phyloP scores from a whole-genome alignment of 2,329 filamentous ascomycete species.

The Emmonsiellopsis sp. region DNA sequence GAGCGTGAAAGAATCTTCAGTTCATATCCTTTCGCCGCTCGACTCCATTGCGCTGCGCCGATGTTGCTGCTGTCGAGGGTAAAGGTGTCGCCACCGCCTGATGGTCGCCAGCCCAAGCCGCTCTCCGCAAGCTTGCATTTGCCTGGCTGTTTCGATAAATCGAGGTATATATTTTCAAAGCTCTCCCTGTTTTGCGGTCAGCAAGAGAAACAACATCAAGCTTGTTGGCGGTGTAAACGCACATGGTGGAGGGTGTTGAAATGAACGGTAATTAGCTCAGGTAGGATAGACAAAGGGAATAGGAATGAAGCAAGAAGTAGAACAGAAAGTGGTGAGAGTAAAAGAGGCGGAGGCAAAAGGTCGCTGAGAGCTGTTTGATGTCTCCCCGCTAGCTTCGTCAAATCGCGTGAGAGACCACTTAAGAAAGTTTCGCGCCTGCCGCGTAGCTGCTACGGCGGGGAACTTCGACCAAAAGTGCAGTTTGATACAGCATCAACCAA shows the following conservation, averaged over 20 bases:
- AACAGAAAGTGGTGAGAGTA: not conserved
- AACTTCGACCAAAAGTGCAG: not conserved
- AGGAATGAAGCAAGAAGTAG: not conserved
- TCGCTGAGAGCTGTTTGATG: not conserved
- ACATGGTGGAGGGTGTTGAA: constrained; percentile 7
- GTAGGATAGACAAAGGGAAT: not conserved
- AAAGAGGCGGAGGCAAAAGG: not conserved
- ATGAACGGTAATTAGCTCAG: not conserved
- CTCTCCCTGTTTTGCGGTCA: constrained; percentile 54
- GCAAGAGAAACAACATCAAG: not conserved
- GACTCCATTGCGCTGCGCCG: constrained; percentile 83
- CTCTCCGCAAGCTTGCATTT: constrained; percentile 93
- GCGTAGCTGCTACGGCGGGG: not conserved
- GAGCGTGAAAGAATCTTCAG: constrained; percentile 81
- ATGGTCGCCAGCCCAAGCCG: constrained; percentile 91
- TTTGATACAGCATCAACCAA: not conserved
- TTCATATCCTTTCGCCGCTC: constrained; percentile 84
- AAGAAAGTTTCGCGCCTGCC: not conserved
- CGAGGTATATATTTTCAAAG: constrained; percentile 94
- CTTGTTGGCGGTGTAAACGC: not conserved
- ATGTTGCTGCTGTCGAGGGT: constrained; percentile 85
- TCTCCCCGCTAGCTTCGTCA: not conserved
- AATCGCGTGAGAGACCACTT: constrained; percentile 2
- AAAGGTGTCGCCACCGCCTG: constrained; percentile 79
- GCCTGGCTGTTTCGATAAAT: constrained; percentile 83